phyloP scores from a whole-genome alignment of 2,329 filamentous ascomycete genomes.

The Periglandula ipomoeae region DNA sequence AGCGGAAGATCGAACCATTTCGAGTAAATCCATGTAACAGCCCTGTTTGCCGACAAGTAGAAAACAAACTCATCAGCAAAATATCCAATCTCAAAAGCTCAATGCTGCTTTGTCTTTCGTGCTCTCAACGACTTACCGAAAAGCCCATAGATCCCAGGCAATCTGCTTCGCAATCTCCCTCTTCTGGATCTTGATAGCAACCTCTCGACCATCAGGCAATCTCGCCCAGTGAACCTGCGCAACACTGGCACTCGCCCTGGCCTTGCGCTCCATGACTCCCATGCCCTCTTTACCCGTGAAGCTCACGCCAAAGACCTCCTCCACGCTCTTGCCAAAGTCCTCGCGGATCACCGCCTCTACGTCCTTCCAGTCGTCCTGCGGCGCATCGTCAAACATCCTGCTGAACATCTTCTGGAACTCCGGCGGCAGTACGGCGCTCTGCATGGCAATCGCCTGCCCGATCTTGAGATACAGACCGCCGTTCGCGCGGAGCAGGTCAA shows the following conservation, averaged over 20 bases:
- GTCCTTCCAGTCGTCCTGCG: constrained; percentile 81
- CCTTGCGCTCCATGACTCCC: constrained; percentile 52
- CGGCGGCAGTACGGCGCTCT: constrained; percentile 83
- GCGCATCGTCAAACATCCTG: constrained; percentile 95
- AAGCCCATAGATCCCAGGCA: constrained; percentile 91
- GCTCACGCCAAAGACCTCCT: constrained; percentile 88
- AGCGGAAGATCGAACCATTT: constrained; percentile 89
- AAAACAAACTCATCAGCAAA: not conserved
- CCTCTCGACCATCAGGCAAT: constrained; percentile 76
- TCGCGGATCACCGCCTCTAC: constrained; percentile 77
- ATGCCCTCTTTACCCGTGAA: constrained; percentile 63
- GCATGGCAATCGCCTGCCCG: constrained; percentile 96
- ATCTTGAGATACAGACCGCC: constrained; percentile 96
- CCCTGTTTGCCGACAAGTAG: constrained; percentile 34
- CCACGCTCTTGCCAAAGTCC: constrained; percentile 78
- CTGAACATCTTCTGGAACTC: constrained; percentile 96
- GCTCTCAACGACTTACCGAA: constrained; percentile 50
- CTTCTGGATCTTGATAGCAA: constrained; percentile 96
- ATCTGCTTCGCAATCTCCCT: constrained; percentile 86
- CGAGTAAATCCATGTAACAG: constrained; percentile 74
- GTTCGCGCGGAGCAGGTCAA: constrained; percentile 72
- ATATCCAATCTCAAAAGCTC: not conserved
- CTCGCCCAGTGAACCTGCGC: constrained; percentile 96
- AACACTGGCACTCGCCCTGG: constrained; percentile 75
- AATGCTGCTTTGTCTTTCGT: too few species aligned